Evolutionary conservation across 139 green algal genomes (phyloP).

Genomic region (Coelastrella sp.): DNA sequence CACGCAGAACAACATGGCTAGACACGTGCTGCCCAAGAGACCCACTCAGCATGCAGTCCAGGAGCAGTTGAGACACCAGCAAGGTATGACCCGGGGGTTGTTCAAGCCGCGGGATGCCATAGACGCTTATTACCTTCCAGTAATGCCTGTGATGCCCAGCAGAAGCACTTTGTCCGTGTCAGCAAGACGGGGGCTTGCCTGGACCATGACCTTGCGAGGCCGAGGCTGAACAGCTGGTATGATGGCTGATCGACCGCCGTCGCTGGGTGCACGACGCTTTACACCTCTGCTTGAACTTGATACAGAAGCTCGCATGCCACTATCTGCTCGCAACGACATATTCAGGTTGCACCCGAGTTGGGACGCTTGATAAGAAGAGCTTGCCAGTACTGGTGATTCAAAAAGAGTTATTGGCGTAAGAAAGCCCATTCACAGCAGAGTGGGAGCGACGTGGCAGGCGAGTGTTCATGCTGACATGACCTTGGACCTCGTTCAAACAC

Average conservation of each 20-base stretch:
- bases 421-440: no score
- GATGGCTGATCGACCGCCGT: background rate
- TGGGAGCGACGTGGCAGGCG: background rate
- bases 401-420: no score
- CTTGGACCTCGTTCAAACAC: background rate
- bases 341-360: no score
- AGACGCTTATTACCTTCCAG: constrained; percentile 35
- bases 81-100: background rate
- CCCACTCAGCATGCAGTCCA: background rate
- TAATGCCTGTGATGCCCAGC: constrained; percentile 54
- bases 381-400: no score
- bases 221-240: background rate
- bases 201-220: background rate
- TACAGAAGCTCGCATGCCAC: no score
- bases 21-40: no score
- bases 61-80: background rate
- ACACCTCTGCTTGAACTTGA: no score
- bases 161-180: constrained; percentile 45
- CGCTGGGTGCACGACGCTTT: no score
- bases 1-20: no score
- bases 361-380: no score
- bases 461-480: background rate
- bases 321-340: no score
- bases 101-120: background rate
- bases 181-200: background rate